phyloP scores from a whole-genome alignment of 345 rosid genomes.

The Stellera chamaejasme region DNA sequence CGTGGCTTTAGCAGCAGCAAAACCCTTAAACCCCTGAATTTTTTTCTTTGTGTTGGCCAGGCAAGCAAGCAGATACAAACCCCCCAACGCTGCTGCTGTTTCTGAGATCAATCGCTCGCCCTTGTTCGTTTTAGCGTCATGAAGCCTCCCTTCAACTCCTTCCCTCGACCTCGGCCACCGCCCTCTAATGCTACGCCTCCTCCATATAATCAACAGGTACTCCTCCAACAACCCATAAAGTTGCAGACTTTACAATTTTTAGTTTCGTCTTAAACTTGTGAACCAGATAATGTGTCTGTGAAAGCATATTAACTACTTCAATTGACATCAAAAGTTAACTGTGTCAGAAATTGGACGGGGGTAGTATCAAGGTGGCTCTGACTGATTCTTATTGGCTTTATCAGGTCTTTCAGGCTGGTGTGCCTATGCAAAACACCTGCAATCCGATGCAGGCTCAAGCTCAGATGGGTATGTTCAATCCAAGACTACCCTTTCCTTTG shows the following conservation, averaged over 20 bases:
- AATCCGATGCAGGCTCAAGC: constrained; percentile 18
- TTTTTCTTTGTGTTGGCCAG: too few species aligned
- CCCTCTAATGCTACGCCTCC: constrained; percentile 5
- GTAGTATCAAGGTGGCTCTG: neutral
- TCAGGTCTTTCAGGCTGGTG: constrained; percentile 16
- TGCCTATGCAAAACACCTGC: neutral
- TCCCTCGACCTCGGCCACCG: constrained; percentile 14
- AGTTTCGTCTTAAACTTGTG: too few species aligned
- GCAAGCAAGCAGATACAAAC: too few species aligned
- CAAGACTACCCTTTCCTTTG: constrained; percentile 29
- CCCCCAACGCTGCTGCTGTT: too few species aligned
- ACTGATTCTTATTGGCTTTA: neutral
- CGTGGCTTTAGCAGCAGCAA: too few species aligned
- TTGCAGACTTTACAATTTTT: neutral
- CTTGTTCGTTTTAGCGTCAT: neutral
- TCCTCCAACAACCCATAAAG: neutral
- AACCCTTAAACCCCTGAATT: too few species aligned
- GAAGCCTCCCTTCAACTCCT: constrained; percentile 23
- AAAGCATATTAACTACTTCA: neutral
- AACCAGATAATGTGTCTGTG: neutral
- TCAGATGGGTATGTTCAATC: constrained; percentile 28
- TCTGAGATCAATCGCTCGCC: too few species aligned
- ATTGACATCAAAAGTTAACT: too few species aligned
- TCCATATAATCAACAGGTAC: constrained; percentile 22
- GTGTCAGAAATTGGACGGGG: too few species aligned